phyloP scores from a whole-genome alignment of 441 rosid species.

The Gossypium davidsonii region DNA sequence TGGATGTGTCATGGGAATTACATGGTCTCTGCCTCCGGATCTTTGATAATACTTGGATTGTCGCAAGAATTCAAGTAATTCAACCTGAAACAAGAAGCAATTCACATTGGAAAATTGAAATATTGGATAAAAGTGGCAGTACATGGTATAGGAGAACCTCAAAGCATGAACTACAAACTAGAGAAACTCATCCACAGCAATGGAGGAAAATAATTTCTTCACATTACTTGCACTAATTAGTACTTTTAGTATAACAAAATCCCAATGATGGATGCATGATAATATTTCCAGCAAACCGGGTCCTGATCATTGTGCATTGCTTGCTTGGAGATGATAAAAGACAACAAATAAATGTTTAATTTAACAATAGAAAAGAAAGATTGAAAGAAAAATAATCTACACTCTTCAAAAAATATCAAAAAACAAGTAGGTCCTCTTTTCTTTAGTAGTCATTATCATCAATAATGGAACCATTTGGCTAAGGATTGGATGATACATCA shows the following conservation, averaged over 20 bases:
- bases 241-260: background rate
- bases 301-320: background rate
- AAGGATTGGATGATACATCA: background rate
- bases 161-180: background rate
- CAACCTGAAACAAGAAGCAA: conserved; percentile 50
- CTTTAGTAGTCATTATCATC: background rate
- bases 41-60: conserved; percentile 78
- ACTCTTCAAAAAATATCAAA: no score
- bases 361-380: no score
- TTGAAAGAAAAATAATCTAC: no score
- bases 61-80: conserved; percentile 55
- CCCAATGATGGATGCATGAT: background rate
- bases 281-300: background rate
- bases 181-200: background rate
- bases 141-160: background rate
- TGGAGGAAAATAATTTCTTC: background rate
- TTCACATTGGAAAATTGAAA: background rate
- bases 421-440: background rate
- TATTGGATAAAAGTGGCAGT: background rate
- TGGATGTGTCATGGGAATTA: conserved; percentile 95
- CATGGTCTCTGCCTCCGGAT: conserved; percentile 91
- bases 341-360: no score
- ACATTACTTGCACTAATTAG: background rate
- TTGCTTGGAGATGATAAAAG: background rate
- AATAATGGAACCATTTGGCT: background rate